Conservation (phyloP, 148 eudicot genomes). For the Vaccinium darrowii region DNA sequence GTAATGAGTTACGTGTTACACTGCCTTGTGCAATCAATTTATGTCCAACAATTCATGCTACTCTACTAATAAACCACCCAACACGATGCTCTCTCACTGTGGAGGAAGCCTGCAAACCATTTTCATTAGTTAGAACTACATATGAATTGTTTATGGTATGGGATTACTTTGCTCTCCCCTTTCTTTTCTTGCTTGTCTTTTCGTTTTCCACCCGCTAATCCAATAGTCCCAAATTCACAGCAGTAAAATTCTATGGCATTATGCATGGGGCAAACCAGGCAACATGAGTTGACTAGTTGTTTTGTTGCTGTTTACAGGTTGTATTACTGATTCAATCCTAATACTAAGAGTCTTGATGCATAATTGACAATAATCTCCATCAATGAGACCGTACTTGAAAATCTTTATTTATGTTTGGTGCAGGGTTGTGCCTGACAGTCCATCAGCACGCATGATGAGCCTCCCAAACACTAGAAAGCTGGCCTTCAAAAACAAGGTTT, state of each 20-base stretch:
- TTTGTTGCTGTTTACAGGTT: not conserved
- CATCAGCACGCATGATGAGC: slow-evolving; percentile 71
- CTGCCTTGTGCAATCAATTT: not conserved
- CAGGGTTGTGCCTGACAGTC: slow-evolving; percentile 80
- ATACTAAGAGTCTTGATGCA: not conserved
- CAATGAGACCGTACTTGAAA: not conserved
- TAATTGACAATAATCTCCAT: not conserved
- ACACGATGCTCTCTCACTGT: not conserved
- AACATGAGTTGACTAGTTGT: not conserved
- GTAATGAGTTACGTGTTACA: not conserved
- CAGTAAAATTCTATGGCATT: not conserved
- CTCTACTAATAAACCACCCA: not conserved
- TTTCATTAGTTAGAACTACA: not conserved
- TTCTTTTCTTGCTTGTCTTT: not conserved
- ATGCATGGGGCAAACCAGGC: not conserved
- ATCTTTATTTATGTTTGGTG: slow-evolving; percentile 1
- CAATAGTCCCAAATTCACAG: not conserved
- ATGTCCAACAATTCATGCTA: not conserved
- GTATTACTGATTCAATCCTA: not conserved
- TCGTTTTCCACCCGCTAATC: too few relatives aligned
- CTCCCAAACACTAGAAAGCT: slow-evolving; percentile 87
- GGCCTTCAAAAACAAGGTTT: slow-evolving; percentile 78
- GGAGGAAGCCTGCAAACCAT: not conserved
- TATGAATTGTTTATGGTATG: not conserved
- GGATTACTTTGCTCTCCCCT: too few relatives aligned